Evolutionary conservation across 768 basidiomycete genomes (phyloP), one percentile per base, ranked within the genome.

Genomic region (Kwoniella sp.): DNA sequence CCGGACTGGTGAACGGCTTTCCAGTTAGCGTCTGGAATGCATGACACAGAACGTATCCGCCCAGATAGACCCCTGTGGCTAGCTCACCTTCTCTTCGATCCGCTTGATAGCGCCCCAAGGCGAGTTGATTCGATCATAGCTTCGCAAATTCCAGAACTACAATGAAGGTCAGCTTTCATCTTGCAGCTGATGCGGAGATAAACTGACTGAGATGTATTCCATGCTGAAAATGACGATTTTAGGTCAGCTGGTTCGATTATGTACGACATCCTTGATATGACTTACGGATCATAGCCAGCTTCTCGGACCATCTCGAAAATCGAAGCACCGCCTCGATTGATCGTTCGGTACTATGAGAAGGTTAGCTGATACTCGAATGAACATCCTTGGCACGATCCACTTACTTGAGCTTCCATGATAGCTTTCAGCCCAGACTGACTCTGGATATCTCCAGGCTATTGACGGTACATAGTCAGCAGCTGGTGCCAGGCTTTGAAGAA

Each of bases 241-340:
- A n/a, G n/a, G n/a, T n/a, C n/a, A n/a, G n/a, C n/a, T n/a, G n/a
- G n/a, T n/a, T n/a, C n/a, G n/a, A n/a, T n/a, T n/a, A n/a, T n/a
- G n/a, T n/a, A n/a, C n/a, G n/a, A n/a, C n/a, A n/a, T n/a, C n/a
- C n/a, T n/a, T n/a, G n/a, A n/a, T n/a, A 33, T 29, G n/a, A 4
- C 76, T 57, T 56, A 69, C 72, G 71, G 69, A 33, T 92, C 89
- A 69, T 83, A 88, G 2, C 90, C 90, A 21, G 85, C 89, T 68
- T 84, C 86, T 36, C 88, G 85, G 27, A 94, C 83, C 74, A 87
- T 85, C 70, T 93, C 91, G 68, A 91, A 92, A 69, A 94, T 92
- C 63, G 89, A 91, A 63, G 84, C 83, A 0, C 90, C 91, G 6
- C 93, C 93, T 22, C 93, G 86, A 75, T 93, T 94, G 70, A 97